A percentile compares a stretch with the other conserved stretches of the same genome.
phyloP scores from a whole-genome alignment of 2,329 filamentous ascomycete genomes.

The Xylariaceae sp. region DNA sequence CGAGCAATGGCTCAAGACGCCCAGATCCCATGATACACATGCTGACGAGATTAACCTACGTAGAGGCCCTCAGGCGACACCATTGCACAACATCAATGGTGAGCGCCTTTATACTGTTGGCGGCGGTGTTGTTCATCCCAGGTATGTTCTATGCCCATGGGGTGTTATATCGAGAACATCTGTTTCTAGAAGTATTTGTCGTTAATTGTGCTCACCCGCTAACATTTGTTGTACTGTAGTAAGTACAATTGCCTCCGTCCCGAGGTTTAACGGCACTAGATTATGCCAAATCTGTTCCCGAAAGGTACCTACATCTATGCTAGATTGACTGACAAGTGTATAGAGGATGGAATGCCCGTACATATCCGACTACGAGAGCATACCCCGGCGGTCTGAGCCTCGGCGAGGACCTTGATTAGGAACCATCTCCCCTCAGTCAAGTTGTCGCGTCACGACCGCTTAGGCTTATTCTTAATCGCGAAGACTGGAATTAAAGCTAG shows the following conservation, averaged over 20 bases:
- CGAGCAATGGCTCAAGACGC: neutral
- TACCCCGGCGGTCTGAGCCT: constrained; percentile 7
- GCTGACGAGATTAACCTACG: constrained; percentile 4
- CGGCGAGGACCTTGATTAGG: neutral
- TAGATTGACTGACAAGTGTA: no score
- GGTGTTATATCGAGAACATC: no score
- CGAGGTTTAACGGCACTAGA: no score
- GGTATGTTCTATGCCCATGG: no score
- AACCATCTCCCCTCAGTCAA: neutral
- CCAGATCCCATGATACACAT: neutral
- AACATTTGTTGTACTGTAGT: no score
- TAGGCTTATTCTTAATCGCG: neutral
- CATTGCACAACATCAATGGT: constrained; percentile 25
- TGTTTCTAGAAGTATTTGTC: no score
- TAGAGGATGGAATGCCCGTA: constrained; percentile 38
- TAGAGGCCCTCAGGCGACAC: constrained; percentile 23
- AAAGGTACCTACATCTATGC: no score
- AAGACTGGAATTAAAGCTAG: no score
- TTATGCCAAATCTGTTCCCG: no score
- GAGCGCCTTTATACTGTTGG: constrained; percentile 30
- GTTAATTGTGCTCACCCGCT: no score
- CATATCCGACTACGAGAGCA: constrained; percentile 28
- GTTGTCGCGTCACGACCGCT: neutral
- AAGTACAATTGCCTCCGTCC: no score
- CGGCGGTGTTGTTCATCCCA: constrained; percentile 30